phyloP scores from a whole-genome alignment of 2,329 filamentous ascomycete genomes.

The Trichophyton simii region DNA sequence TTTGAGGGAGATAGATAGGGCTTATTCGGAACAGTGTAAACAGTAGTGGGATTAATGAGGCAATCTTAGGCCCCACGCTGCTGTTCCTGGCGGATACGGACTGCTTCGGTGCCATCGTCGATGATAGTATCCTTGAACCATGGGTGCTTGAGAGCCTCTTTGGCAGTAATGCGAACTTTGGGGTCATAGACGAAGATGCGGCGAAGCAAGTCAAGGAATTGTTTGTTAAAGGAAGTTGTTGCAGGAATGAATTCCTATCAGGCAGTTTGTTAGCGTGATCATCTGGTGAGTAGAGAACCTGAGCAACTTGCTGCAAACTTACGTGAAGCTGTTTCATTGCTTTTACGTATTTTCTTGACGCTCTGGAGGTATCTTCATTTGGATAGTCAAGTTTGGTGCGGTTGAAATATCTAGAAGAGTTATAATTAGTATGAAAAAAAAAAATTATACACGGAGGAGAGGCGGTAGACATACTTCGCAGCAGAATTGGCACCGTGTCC shows the following conservation, averaged over 20 bases:
- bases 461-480: constrained; percentile 38
- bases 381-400: constrained; percentile 50
- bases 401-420: constrained; percentile 39
- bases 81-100: constrained; percentile 39
- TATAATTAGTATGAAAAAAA: constrained; percentile 23
- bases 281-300: not conserved
- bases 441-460: constrained; percentile 5
- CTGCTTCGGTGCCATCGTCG: constrained; percentile 54
- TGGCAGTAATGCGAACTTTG: constrained; percentile 51
- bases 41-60: not conserved
- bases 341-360: constrained; percentile 53
- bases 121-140: constrained; percentile 54
- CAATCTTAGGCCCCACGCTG: not conserved
- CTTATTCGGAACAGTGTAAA: too few species aligned
- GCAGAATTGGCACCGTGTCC: constrained; percentile 41
- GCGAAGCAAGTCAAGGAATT: constrained; percentile 50
- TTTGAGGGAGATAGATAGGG: not conserved
- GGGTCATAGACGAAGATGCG: constrained; percentile 57
- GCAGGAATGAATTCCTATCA: constrained; percentile 50
- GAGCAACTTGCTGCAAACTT: constrained; percentile 19
- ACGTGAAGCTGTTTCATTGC: constrained; percentile 54
- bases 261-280: constrained; percentile 14
- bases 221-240: constrained; percentile 47
- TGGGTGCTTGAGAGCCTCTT: constrained; percentile 51
- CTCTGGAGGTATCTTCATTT: constrained; percentile 49